Evolutionary conservation across 768 basidiomycete genomes (phyloP).

Genomic region (Termitomyces sp.): DNA sequence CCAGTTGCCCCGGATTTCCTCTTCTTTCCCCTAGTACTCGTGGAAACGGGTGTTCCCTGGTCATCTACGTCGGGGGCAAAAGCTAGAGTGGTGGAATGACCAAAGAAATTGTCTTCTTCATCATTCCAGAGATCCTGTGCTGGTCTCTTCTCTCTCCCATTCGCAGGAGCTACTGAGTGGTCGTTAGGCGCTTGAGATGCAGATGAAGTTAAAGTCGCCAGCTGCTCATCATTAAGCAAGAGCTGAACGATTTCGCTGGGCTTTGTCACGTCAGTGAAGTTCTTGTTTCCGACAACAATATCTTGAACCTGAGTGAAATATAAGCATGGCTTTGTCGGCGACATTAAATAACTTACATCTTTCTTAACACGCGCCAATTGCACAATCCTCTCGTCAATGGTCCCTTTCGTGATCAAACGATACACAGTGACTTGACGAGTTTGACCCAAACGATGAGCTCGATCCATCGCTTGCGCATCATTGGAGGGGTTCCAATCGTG

Average conservation of each 20-base stretch:
- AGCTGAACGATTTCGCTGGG: conserved; percentile 96
- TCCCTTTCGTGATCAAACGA: conserved; percentile 87
- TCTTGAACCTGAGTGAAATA: conserved; percentile 79
- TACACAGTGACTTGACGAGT: conserved; percentile 97
- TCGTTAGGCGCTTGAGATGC: conserved; percentile 27
- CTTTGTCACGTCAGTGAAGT: conserved; percentile 86
- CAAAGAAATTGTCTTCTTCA: conserved; percentile 84
- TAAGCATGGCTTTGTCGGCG: conserved; percentile 3
- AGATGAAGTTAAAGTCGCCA: conserved; percentile 62
- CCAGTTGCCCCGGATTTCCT: conserved; percentile 30
- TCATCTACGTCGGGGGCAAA: conserved; percentile 28
- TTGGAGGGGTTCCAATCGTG: conserved; percentile 98
- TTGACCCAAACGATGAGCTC: conserved; percentile 94
- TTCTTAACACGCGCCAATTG: conserved; percentile 96
- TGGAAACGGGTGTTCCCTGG: conserved; percentile 19
- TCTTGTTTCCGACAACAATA: conserved; percentile 97
- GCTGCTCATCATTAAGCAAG: conserved; percentile 89
- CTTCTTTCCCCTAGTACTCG: conserved; percentile 35
- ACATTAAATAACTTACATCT: conserved; percentile 53
- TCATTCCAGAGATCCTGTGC: conserved; percentile 77
- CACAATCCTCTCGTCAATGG: conserved; percentile 95
- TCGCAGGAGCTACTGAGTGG: conserved; percentile 21
- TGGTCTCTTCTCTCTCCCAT: conserved; percentile 28
- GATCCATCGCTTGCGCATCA: conserved; percentile 98
- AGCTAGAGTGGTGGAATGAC: conserved; percentile 37